A percentile compares a stretch with the other conserved stretches of the same genome.
phyloP scores from a whole-genome alignment of 129 eudicot species.

The Flaveria trinervia region DNA sequence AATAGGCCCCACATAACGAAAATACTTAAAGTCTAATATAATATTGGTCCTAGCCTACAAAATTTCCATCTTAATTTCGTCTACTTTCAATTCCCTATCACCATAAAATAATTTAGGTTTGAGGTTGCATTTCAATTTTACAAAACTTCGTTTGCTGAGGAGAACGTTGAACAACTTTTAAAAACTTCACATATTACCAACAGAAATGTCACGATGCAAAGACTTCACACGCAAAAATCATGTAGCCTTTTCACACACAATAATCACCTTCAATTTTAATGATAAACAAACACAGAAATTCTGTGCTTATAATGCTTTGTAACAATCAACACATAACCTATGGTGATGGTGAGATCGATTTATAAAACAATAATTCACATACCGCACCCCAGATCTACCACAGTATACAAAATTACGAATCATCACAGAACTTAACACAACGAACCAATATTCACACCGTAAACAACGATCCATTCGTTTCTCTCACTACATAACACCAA shows the following conservation, averaged over 20 bases:
- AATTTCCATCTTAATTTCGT: conserved; percentile 23
- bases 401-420: too few relatives aligned
- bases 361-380: too few relatives aligned
- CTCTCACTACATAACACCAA: background rate
- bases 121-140: background rate
- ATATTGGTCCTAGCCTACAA: conserved; percentile 1
- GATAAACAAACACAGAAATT: background rate
- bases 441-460: background rate
- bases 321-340: too few relatives aligned
- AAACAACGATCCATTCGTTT: background rate
- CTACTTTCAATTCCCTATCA: background rate
- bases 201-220: background rate
- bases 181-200: conserved; percentile 8
- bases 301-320: background rate
- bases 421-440: background rate
- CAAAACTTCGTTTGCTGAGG: background rate
- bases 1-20: background rate
- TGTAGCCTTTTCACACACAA: background rate
- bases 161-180: background rate
- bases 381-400: too few relatives aligned
- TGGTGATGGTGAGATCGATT: too few relatives aligned
- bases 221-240: conserved; percentile 9
- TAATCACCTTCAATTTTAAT: background rate
- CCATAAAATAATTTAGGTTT: conserved; percentile 8
- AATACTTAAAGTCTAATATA: background rate